Base-by-base conservation (phyloP, 257 asterid genomes). In the Asclepias syriaca region DNA sequence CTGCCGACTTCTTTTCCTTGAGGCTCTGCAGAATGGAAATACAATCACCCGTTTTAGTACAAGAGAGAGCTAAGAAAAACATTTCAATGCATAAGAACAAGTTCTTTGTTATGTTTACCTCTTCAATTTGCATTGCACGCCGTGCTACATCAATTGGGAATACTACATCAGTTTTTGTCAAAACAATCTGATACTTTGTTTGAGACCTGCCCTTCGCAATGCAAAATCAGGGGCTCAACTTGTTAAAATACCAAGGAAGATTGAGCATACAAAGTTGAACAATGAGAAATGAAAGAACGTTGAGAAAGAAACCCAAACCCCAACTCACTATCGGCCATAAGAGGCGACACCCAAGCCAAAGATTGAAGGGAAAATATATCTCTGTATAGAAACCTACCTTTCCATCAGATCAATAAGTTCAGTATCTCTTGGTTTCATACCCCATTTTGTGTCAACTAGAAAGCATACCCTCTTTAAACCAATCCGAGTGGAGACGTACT, bases 361-460 rank as follows among this genome's bases (percentile, higher is more conserved):
- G 21, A 54, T 40, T 1, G 34, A 29, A 29, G 71, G 29, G 15
- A 11, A 32, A 6, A 45, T 5, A 6, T 6, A 29, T 1, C 15
- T 37, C n/a, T 12, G 7, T 46, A 49, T 15, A 46, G 14, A 46
- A 16, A 16, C 65, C 16, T 81, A 92, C 99, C 97, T 92, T 83
- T 95, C 99, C 99, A 95, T 88, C 88, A 95, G 79, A 73, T 88
- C 89, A 75, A 95, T 78, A 58, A 95, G 94, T 72, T 95, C 97
- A 63, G 75, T 85, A 85, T 95, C 99, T 86, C 89, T 83, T 74
- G 97, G 92, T 75, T 90, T 95, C 98, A 95, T 84, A 39, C 99
- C 99, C 99, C 99, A 95, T 82, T 95, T 92, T 77, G 99, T 84
- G 87, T 92, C 98, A 49, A 95, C 80, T 66, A 95, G 94, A 84